These are phyloP conservation scores for Naganishia sp. DNA, from an alignment of 1,284 basidiomycete genomes.

Conservation along the genomic window DNA sequence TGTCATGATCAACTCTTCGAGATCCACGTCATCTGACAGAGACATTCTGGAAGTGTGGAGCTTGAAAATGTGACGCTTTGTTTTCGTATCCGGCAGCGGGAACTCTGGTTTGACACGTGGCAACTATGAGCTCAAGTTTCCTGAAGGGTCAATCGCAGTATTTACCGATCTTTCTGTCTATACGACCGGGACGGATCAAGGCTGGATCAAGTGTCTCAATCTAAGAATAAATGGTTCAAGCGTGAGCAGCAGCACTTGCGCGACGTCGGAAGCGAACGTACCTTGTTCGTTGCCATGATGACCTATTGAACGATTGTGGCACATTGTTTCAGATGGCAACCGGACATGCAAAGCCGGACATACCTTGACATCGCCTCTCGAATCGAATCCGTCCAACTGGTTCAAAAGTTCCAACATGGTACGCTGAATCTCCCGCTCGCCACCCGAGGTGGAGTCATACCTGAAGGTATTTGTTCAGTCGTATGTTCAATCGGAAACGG, in stretches of 20 bases:
- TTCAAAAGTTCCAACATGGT: constrained; percentile 99
- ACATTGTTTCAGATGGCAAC: not conserved
- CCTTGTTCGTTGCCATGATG: constrained; percentile 49
- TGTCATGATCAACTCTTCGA: constrained; percentile 93
- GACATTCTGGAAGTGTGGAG: constrained; percentile 97
- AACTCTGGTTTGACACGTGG: constrained; percentile 61
- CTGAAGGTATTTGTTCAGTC: constrained; percentile 24
- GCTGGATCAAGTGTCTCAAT: constrained; percentile 96
- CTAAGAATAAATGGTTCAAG: constrained; percentile 61
- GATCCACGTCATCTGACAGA: constrained; percentile 83
- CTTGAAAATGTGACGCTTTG: constrained; percentile 96
- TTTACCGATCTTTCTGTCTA: constrained; percentile 87
- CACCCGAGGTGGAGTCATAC: constrained; percentile 93
- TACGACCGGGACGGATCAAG: constrained; percentile 94
- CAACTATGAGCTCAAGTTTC: not conserved
- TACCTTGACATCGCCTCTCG: constrained; percentile 97
- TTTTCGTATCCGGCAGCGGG: constrained; percentile 91
- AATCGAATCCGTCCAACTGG: constrained; percentile 98
- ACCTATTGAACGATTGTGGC: not conserved
- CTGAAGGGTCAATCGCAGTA: constrained; percentile 26
- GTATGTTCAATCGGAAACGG: not conserved
- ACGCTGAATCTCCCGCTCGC: constrained; percentile 97
- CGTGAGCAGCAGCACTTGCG: not conserved
- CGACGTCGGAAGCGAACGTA: constrained; percentile 33
- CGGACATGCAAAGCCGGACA: constrained; percentile 44